A percentile compares a stretch with the other conserved stretches of the same genome.
These are phyloP conservation scores for Starmera amethionina DNA, from an alignment of 805 yeast species.

Conservation along the genomic window DNA sequence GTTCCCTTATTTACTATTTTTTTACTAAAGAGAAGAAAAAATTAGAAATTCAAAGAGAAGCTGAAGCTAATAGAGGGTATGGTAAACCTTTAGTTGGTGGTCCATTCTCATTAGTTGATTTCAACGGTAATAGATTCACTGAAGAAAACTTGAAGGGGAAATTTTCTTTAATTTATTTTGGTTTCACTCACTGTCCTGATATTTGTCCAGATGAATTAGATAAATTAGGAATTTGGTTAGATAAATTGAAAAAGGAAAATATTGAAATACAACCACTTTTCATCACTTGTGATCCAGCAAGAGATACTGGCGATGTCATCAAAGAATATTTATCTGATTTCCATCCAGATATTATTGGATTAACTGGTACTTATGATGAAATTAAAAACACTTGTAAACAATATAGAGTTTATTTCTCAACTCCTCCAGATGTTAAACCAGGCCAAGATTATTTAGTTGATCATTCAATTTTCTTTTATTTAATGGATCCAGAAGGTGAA, in stretches of 20 bases:
- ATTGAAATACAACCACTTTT: constrained; percentile 75
- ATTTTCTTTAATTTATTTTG: constrained; percentile 85
- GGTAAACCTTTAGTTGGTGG: constrained; percentile 96
- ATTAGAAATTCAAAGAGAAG: constrained; percentile 63
- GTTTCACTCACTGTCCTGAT: constrained; percentile 97
- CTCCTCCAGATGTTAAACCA: constrained; percentile 88
- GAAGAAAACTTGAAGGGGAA: constrained; percentile 66
- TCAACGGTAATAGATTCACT: constrained; percentile 65
- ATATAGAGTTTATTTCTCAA: constrained; percentile 93
- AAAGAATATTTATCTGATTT: constrained; percentile 80
- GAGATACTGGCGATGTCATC: constrained; percentile 82
- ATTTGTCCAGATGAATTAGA: constrained; percentile 98
- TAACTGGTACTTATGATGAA: constrained; percentile 84
- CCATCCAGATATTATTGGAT: constrained; percentile 81
- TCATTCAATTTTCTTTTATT: constrained; percentile 92
- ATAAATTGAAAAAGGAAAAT: constrained; percentile 45
- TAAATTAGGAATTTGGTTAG: constrained; percentile 64
- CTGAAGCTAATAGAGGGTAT: constrained; percentile 75
- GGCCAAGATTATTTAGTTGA: constrained; percentile 96
- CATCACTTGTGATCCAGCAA: constrained; percentile 94
- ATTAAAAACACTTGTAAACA: constrained; percentile 80
- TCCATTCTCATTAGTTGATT: constrained; percentile 65
- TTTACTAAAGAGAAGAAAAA: constrained; percentile 72
- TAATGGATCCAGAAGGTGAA: constrained; percentile 98
- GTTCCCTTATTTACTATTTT: constrained; percentile 61